Percentiles rank a stretch among this genome's conserved stretches.
Evolutionary conservation across 75 land plant species (phyloP).

Genomic region (Cunninghamia lanceolata): DNA sequence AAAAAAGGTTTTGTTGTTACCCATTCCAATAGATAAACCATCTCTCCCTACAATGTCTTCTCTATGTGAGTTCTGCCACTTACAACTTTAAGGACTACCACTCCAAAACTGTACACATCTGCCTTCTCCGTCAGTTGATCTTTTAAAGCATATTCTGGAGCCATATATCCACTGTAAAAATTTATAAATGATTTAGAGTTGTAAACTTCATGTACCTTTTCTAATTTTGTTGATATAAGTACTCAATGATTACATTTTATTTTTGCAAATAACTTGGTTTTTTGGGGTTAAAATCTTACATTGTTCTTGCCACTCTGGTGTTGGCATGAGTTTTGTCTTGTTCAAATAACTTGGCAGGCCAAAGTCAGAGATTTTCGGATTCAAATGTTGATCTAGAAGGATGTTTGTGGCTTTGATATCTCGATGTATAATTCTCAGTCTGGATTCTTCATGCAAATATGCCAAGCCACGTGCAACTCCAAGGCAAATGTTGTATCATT

Average conservation of each 20-base stretch:
- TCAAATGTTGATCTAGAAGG: slow-evolving; percentile 30
- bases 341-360: slow-evolving; percentile 28
- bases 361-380: slow-evolving; percentile 31
- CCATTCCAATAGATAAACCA: slow-evolving; percentile 1
- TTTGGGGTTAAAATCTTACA: slow-evolving; percentile 12
- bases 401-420: slow-evolving; percentile 48
- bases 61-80: slow-evolving; percentile 12
- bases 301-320: slow-evolving; percentile 48
- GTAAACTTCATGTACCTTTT: not conserved
- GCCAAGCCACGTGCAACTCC: too few relatives aligned
- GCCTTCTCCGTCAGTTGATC: slow-evolving; percentile 12
- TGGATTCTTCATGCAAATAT: slow-evolving; percentile 12
- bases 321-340: slow-evolving; percentile 32
- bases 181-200: not conserved
- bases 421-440: slow-evolving; percentile 36
- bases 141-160: slow-evolving; percentile 13
- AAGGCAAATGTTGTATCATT: too few relatives aligned
- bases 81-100: slow-evolving; percentile 11
- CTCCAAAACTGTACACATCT: slow-evolving; percentile 17
- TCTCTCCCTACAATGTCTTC: not conserved
- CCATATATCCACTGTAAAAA: slow-evolving; percentile 8
- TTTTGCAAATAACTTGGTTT: not conserved
- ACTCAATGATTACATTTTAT: not conserved
- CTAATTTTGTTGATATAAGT: not conserved
- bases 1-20: not conserved